Conservation (phyloP, 768 basidiomycete species). For the Gloeopeniophorella convolvens region DNA sequence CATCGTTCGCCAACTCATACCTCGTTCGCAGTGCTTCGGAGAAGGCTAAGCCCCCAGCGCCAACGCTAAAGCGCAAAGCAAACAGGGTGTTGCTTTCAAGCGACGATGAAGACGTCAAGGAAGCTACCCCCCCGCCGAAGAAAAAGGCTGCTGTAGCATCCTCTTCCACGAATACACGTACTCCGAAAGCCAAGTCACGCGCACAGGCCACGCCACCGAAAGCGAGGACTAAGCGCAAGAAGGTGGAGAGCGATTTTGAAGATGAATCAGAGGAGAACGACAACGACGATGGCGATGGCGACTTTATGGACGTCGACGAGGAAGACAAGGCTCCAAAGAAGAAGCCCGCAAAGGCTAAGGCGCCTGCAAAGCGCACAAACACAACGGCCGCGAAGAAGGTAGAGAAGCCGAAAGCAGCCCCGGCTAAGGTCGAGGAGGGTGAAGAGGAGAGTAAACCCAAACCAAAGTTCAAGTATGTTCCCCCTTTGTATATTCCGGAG, state of each 20-base stretch:
- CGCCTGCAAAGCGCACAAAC: slow-evolving; percentile 1
- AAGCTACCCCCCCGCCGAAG: slow-evolving; percentile 10
- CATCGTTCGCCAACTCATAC: neutral
- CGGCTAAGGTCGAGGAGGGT: slow-evolving; percentile 12
- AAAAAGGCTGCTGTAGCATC: slow-evolving; percentile 10
- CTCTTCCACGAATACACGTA: neutral
- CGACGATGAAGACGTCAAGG: slow-evolving; percentile 22
- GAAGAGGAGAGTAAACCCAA: slow-evolving; percentile 26
- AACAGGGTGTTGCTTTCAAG: slow-evolving; percentile 4
- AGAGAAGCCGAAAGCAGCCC: slow-evolving; percentile 20
- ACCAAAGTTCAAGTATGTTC: slow-evolving; percentile 33
- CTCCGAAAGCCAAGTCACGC: slow-evolving; percentile 9
- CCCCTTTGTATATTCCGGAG: neutral
- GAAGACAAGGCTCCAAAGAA: slow-evolving; percentile 19
- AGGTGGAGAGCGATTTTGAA: slow-evolving; percentile 31
- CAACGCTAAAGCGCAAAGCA: slow-evolving; percentile 21
- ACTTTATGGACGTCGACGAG: slow-evolving; percentile 20
- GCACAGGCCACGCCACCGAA: slow-evolving; percentile 12
- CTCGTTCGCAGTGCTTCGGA: slow-evolving; percentile 1
- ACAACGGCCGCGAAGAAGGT: neutral
- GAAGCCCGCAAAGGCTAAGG: slow-evolving; percentile 19
- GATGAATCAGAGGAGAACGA: slow-evolving; percentile 28
- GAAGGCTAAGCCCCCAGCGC: neutral
- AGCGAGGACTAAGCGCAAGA: slow-evolving; percentile 27
- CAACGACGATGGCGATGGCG: slow-evolving; percentile 19